Conservation (phyloP, 345 rosid species). For the Camelina laxa region DNA sequence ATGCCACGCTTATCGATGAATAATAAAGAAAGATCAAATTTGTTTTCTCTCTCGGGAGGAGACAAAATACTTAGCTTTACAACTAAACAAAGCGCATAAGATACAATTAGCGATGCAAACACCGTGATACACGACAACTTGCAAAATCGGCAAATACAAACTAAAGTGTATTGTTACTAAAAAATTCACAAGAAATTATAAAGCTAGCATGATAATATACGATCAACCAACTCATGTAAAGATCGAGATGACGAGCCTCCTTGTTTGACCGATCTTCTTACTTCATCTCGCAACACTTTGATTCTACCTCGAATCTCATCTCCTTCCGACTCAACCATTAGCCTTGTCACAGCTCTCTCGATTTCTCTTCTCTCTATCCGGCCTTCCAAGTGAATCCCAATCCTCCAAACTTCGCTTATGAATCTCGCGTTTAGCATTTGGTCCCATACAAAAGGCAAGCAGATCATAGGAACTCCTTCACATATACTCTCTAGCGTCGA, state of each 20-base stretch:
- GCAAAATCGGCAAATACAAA: too few species aligned
- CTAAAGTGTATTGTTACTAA: too few species aligned
- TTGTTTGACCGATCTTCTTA: slow-evolving; percentile 35
- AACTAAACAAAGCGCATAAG: too few species aligned
- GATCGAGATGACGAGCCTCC: slow-evolving; percentile 35
- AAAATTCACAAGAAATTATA: too few species aligned
- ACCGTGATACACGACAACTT: too few species aligned
- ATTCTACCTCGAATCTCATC: slow-evolving; percentile 36
- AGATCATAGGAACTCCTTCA: slow-evolving; percentile 72
- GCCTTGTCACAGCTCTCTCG: slow-evolving; percentile 56
- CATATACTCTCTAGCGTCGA: slow-evolving; percentile 71
- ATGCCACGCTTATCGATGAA: too few species aligned
- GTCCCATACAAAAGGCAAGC: slow-evolving; percentile 69
- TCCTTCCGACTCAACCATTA: slow-evolving; percentile 64
- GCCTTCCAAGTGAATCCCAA: slow-evolving; percentile 80
- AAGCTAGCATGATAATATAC: slow-evolving; percentile 19
- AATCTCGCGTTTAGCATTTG: slow-evolving; percentile 66
- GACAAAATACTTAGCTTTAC: too few species aligned
- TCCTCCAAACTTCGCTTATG: slow-evolving; percentile 60
- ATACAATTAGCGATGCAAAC: too few species aligned
- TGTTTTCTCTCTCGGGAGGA: too few species aligned
- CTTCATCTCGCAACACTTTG: slow-evolving; percentile 20
- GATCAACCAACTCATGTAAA: slow-evolving; percentile 29
- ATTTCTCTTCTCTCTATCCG: slow-evolving; percentile 52
- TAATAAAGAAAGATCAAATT: not conserved